Base-by-base conservation (phyloP, 169 alveolate genomes). In the Pseudocohnilembus persalinus region DNA sequence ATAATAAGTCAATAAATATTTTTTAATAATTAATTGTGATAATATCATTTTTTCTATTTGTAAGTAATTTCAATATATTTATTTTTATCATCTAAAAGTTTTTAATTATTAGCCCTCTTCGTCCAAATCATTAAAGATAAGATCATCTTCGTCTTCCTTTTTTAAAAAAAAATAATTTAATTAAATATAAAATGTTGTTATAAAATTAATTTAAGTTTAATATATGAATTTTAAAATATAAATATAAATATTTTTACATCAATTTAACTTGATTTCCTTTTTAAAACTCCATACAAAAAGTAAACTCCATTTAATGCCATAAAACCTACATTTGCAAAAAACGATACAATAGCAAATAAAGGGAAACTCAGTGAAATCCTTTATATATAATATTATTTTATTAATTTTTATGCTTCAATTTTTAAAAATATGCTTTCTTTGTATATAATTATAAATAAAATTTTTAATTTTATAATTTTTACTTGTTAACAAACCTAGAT, bases 291-390 rank as follows among this genome's bases (percentile, higher is more conserved):
- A 29, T 49, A 79, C 16, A 79, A n/a, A 79, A 79, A 79, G 49
- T 29, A 79, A n/a, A 86, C 6, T 20, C 65, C 24, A 28, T 81
- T 80, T 1, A 86, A 68, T 1, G 64, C 81, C 27, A 80, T 72
- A 76, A 86, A 86, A 1, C 83, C 78, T 25, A 76, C 82, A 76
- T 86, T 86, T 29, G 87, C 76, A 32, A 86, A 81, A 49, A 86
- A 86, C 83, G 81, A 86, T 29, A 81, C 76, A 34, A 86, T 75
- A 72, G 90, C 90, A 64, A 86, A 86, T 31, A 81, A 73, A 29
- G 90, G 90, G 77, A 80, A 86, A 35, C 90, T 83, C 20, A 86
- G n/a, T 26, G 85, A 77, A 31, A 86, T 86, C 80, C 90, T 86
- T 72, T 29, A 30, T 11, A 32, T 64, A 33, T 74, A 30, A n/a